Evolutionary conservation across 192 early-diverging fungal genomes (phyloP).

Genomic region (Backusella circina): DNA sequence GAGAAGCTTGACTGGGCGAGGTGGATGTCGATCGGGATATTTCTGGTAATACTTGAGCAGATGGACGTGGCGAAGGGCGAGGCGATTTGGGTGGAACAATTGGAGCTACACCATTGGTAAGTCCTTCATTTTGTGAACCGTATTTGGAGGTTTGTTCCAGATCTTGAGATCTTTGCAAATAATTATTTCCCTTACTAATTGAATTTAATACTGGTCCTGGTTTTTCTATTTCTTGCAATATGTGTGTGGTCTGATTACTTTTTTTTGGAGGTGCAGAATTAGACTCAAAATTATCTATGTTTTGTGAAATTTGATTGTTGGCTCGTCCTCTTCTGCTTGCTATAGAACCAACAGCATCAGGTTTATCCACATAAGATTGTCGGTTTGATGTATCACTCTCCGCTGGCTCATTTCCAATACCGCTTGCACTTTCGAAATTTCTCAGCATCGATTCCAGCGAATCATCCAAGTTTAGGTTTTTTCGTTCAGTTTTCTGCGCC

Average conservation of each 20-base stretch:
- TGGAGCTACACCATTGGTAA: not conserved
- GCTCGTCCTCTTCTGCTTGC: not conserved
- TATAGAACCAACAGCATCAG: not conserved
- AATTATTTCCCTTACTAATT: not conserved
- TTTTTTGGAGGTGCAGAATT: not conserved
- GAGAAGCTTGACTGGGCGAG: not conserved
- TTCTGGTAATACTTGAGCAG: not conserved
- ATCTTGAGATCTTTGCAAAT: not conserved
- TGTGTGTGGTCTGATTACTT: not conserved
- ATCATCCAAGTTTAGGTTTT: not conserved
- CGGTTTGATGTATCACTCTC: not conserved
- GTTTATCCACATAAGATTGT: not conserved
- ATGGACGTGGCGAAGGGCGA: not conserved
- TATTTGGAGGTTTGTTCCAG: no score
- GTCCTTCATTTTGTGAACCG: not conserved
- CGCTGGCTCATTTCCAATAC: not conserved
- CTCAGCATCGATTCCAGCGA: not conserved
- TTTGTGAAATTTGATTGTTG: not conserved
- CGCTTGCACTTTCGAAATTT: not conserved
- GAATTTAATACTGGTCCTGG: not conserved
- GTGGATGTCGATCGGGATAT: not conserved
- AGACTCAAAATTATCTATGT: not conserved
- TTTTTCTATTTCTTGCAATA: not conserved
- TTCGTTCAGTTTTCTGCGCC: not conserved
- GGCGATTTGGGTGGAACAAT: constrained; percentile 4